Conservation (phyloP, 805 yeast genomes). For the Debaryomyces tyrocola region DNA sequence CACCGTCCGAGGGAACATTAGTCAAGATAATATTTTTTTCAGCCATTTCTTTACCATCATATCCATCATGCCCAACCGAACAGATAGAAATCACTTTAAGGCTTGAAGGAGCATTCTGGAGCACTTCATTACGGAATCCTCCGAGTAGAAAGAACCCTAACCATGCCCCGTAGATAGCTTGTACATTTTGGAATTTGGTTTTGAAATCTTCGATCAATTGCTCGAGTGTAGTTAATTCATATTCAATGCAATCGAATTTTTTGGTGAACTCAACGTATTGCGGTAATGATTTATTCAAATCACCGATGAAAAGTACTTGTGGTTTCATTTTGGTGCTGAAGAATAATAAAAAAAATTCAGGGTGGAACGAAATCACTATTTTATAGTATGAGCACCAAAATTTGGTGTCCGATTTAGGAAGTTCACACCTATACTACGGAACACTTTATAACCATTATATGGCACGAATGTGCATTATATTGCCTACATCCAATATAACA, state of each 20-base stretch:
- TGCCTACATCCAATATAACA: not conserved
- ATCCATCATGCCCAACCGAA: slow-evolving; percentile 58
- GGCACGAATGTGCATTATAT: too few relatives aligned
- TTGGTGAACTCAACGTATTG: slow-evolving; percentile 44
- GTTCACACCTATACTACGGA: not conserved
- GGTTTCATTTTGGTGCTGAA: slow-evolving; percentile 18
- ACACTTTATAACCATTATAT: not conserved
- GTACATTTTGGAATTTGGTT: slow-evolving; percentile 41
- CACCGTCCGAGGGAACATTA: slow-evolving; percentile 56
- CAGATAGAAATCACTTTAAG: slow-evolving; percentile 52
- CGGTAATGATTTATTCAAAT: slow-evolving; percentile 45
- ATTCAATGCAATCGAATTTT: slow-evolving; percentile 38
- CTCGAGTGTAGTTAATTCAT: slow-evolving; percentile 42
- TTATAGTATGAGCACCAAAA: not conserved
- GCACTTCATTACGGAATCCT: slow-evolving; percentile 46
- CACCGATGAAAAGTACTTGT: slow-evolving; percentile 50
- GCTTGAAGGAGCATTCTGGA: slow-evolving; percentile 43
- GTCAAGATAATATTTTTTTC: slow-evolving; percentile 51
- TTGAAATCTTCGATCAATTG: slow-evolving; percentile 41
- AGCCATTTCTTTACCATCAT: slow-evolving; percentile 43
- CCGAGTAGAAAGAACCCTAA: slow-evolving; percentile 53
- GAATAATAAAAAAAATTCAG: too few relatives aligned
- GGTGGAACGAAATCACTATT: too few relatives aligned
- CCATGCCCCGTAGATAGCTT: slow-evolving; percentile 62
- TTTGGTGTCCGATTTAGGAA: not conserved